Conservation (phyloP, 148 eudicot species). For the Drosera capensis region DNA sequence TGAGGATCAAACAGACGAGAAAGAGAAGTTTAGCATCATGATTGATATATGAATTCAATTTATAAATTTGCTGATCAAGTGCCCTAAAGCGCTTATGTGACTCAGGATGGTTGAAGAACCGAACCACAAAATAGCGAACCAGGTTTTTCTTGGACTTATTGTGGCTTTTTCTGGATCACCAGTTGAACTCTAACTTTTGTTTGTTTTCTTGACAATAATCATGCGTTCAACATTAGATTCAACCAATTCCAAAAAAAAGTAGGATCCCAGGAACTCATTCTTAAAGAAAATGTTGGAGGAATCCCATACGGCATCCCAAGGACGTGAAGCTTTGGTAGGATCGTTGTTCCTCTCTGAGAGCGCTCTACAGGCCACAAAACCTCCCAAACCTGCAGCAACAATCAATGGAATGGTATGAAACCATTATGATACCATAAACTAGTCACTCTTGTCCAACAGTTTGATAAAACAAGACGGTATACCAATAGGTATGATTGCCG, state of each 20-base stretch:
- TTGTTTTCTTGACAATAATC: too few species aligned
- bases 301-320: constrained; percentile 74
- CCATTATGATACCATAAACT: too few species aligned
- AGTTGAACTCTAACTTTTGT: too few species aligned
- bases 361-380: constrained; percentile 90
- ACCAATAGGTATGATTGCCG: constrained; percentile 86
- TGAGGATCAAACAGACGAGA: constrained; percentile 13
- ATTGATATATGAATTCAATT: neutral
- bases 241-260: too few species aligned
- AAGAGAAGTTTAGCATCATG: constrained; percentile 1
- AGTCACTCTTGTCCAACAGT: too few species aligned
- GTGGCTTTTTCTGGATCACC: too few species aligned
- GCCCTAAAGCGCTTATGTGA: too few species aligned
- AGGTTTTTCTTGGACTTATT: too few species aligned
- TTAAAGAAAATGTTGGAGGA: neutral
- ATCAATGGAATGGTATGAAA: constrained; percentile 1
- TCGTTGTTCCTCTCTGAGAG: constrained; percentile 77
- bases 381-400: constrained; percentile 65
- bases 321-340: constrained; percentile 89
- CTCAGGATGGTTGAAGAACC: too few species aligned
- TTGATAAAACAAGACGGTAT: constrained; percentile 10
- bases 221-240: too few species aligned
- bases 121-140: too few species aligned
- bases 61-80: neutral
- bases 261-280: too few species aligned